Evolutionary conservation across 352 stramenopile species (phyloP), one percentile per base, ranked within the genome.

Genomic region (Phytophthora melonis): DNA sequence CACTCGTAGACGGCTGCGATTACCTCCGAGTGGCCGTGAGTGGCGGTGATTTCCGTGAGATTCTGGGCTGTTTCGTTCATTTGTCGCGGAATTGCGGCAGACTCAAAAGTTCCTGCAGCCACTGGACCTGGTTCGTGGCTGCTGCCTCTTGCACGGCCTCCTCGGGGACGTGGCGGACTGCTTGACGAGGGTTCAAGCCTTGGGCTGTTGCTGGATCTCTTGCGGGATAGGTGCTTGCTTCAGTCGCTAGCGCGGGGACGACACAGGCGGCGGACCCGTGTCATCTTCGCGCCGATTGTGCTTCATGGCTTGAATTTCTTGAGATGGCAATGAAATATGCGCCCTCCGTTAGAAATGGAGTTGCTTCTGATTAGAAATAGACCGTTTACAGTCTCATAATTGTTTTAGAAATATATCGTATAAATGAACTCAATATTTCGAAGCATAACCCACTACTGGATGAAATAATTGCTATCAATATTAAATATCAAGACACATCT

Each of bases 111-210:
- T 32, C 3, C 19, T 49, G 41, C 7, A 49, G 32, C 55, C 55
- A n/a, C n/a, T 61, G 11, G 18, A 61, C 43, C 55, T 49, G 30
- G 55, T 61, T 61, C 27, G 54, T 60, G 16, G 32, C 32, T n/a
- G 55, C 55, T 11, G 55, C 55, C 32, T 27, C 32, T 32, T 61
- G 23, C 55, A 11, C n/a, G 16, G 32, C 27, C 43, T 61, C 55
- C 30, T 49, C 10, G n/a, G 55, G 55, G 18, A 60, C 54, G 49
- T 45, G 54, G 54, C 27, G 27, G 49, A 49, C 25, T 61, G 27
- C 11, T 16, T 30, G 7, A 61, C 11, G 7, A 45, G 32, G 4
- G 6, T 49, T 30, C 30, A 13, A 36, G 49, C n/a, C 9, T 18
- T 61, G 4, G 55, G 55, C 27, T 32, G 32, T 19, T 1, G 18